Base-by-base conservation (phyloP, 495 filamentous ascomycete genomes). In the Penicillium goetzii region DNA sequence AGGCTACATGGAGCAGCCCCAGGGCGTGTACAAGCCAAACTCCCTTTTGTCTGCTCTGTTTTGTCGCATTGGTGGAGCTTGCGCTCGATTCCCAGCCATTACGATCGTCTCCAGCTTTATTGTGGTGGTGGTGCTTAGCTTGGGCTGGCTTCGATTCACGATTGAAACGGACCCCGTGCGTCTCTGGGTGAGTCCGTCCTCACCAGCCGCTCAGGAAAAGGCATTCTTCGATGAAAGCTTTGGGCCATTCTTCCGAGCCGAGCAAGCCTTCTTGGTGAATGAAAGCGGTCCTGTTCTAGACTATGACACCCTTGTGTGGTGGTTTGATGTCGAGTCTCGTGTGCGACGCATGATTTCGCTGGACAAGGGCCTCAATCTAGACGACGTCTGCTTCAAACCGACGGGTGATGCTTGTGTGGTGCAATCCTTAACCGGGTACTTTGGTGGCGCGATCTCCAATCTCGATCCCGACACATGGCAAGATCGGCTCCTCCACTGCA, bases 131-230 rank as follows among this genome's bases (percentile, higher is more conserved):
- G 63, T 96, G 4, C 76, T 99, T 61, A 96, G 92, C 68, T 65
- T 92, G 36, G 95, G 95, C 15, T 97, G 92, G 92, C 74, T 93
- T 34, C 86, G 85, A 45, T 98, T 98, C 66, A 81, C 87, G 2
- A 82, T 99, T 59, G 96, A 98, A 72, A 90, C 83, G 21, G 89
- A 97, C 61, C 95, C 95, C 0, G 96, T 95, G 12, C 87, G 91
- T 33, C 75, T 99, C 49, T 99, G 95, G 95, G 96, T 99, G 15
- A 93, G 92, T 67, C 96, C 95, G 12, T 89, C 90, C 14, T 97
- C 94, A 2, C 86, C 86, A 45, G 93, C 96, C 17, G 94, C 95
- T 0, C 83, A 92, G 74, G 96, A 98, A 74, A 99, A 99, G 78
- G 81, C 83, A 15, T 98, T 95, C 73, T 99, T 97, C 68, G 95